Conservation (phyloP, 2,329 filamentous ascomycete species). For the Sporothrix inflata region DNA sequence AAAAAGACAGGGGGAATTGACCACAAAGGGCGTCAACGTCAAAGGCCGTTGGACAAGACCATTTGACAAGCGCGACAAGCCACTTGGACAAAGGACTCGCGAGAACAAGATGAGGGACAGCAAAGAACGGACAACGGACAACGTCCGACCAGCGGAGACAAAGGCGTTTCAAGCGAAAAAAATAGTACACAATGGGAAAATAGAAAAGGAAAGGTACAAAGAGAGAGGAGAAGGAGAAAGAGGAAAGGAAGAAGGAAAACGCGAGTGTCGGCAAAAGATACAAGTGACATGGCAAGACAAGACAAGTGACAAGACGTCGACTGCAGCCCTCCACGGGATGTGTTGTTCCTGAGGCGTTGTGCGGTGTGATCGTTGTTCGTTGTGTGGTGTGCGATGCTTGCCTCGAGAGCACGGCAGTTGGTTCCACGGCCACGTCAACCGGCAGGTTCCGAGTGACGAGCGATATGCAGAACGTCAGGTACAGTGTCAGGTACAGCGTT, state of each 20-base stretch:
- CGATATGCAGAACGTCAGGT: not conserved
- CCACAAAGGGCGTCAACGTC: not conserved
- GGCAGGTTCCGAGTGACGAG: not conserved
- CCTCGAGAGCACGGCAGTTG: not conserved
- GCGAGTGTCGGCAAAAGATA: not conserved
- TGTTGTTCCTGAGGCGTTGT: not conserved
- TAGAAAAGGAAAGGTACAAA: not conserved
- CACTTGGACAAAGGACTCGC: not conserved
- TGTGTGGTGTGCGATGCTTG: too few relatives aligned
- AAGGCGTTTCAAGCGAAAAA: not conserved
- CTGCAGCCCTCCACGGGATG: not conserved
- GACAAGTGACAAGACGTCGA: not conserved
- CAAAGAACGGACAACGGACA: not conserved
- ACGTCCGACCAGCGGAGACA: not conserved
- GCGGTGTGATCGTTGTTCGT: conserved; percentile 13
- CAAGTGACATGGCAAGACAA: too few relatives aligned
- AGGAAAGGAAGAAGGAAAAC: not conserved
- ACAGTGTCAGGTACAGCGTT: too few relatives aligned
- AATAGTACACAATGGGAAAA: not conserved
- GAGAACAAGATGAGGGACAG: not conserved
- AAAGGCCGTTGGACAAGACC: not conserved
- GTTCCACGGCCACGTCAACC: conserved; percentile 26
- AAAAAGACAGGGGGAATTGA: not conserved
- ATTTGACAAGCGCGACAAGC: not conserved
- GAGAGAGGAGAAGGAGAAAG: not conserved